Evolutionary conservation across 306 rosid species (phyloP).

Genomic region (Delonix regia): DNA sequence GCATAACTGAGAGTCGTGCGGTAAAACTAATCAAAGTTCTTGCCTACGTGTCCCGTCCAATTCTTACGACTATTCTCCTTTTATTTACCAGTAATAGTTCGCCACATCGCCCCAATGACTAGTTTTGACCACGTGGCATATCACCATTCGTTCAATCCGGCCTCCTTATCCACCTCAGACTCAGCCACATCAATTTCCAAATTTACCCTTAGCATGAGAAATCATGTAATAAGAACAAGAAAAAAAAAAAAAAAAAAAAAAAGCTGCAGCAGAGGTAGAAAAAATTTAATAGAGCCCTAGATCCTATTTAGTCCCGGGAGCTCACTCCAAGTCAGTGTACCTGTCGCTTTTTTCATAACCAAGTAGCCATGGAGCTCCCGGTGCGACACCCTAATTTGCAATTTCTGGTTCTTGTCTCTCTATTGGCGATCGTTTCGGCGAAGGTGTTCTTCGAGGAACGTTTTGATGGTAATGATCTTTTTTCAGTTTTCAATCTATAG

Average conservation of each 20-base stretch:
- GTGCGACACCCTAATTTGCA: slow-evolving; percentile 66
- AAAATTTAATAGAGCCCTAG: too few species aligned
- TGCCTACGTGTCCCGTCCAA: slow-evolving; percentile 40
- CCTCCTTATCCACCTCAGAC: slow-evolving; percentile 34
- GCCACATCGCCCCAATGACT: slow-evolving; percentile 61
- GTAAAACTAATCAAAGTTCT: not conserved
- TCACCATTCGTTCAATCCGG: not conserved
- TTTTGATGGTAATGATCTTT: slow-evolving; percentile 67
- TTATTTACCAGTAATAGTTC: slow-evolving; percentile 26
- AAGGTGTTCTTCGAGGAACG: slow-evolving; percentile 94
- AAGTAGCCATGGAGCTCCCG: slow-evolving; percentile 75
- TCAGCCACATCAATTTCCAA: slow-evolving; percentile 18
- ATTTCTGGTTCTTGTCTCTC: slow-evolving; percentile 59
- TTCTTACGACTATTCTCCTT: not conserved
- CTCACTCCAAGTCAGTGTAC: slow-evolving; percentile 35
- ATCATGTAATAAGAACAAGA: not conserved
- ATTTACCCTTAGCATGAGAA: slow-evolving; percentile 34
- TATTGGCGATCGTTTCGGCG: slow-evolving; percentile 71
- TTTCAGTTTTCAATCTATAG: not conserved
- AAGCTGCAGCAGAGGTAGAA: too few species aligned
- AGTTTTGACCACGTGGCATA: not conserved
- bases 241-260: not conserved
- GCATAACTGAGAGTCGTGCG: not conserved
- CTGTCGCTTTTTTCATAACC: slow-evolving; percentile 12
- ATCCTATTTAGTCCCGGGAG: slow-evolving; percentile 39